These are phyloP conservation scores for Aureobasidium musti DNA, from an alignment of 2,329 filamentous ascomycete genomes.

Conservation along the genomic window DNA sequence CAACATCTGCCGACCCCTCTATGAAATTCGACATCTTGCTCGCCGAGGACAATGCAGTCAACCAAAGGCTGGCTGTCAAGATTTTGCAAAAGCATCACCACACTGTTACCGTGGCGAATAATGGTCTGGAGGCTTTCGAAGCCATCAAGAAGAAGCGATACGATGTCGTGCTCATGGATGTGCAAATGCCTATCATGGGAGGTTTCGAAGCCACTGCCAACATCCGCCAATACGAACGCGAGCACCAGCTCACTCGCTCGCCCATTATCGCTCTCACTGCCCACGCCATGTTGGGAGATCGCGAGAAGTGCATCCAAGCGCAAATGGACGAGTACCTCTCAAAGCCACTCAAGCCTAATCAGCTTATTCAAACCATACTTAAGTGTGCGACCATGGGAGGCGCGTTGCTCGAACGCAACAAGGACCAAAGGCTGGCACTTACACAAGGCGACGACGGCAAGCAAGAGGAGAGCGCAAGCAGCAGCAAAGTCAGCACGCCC, in stretches of 20 bases:
- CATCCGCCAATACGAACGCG: constrained; percentile 91
- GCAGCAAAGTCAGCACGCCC: constrained; percentile 26
- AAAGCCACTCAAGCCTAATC: constrained; percentile 94
- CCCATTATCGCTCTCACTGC: constrained; percentile 97
- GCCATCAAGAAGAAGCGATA: constrained; percentile 90
- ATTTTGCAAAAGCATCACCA: constrained; percentile 97
- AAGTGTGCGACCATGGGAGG: constrained; percentile 93
- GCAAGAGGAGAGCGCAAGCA: constrained; percentile 2
- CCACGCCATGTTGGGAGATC: constrained; percentile 97
- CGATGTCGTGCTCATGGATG: constrained; percentile 98
- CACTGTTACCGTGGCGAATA: constrained; percentile 87
- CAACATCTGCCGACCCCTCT: constrained; percentile 87
- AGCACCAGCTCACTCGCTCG: constrained; percentile 75
- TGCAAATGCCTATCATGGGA: constrained; percentile 99
- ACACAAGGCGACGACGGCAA: constrained; percentile 26
- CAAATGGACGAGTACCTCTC: constrained; percentile 99
- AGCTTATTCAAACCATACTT: constrained; percentile 95
- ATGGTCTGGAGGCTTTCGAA: constrained; percentile 89
- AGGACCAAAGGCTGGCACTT: constrained; percentile 46
- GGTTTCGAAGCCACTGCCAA: constrained; percentile 97
- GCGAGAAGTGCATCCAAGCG: constrained; percentile 96
- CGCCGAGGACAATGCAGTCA: constrained; percentile 96
- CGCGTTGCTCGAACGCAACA: constrained; percentile 75
- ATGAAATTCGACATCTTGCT: constrained; percentile 94
- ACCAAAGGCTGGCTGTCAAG: constrained; percentile 93